Evolutionary conservation across 805 yeast species (phyloP).

Genomic region (Cyberlindnera euphorbiae): DNA sequence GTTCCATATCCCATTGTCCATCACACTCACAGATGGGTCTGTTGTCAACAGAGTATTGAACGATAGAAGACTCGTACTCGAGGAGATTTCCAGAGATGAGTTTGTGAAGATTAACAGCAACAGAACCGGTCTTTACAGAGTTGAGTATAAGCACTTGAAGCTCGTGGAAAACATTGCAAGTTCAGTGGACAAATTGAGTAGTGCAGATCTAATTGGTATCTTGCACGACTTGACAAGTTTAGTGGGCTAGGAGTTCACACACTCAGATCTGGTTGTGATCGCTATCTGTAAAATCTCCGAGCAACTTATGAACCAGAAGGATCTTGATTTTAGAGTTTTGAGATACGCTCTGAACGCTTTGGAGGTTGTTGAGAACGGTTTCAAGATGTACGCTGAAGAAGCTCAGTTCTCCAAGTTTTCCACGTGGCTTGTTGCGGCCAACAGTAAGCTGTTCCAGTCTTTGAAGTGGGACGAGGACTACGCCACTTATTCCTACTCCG

Average conservation of each 20-base stretch:
- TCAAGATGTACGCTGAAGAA: conserved; percentile 12
- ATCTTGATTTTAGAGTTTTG: conserved; percentile 24
- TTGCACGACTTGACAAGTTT: conserved; percentile 30
- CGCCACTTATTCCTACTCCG: conserved; percentile 32
- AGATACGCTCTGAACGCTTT: conserved; percentile 26
- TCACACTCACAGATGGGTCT: conserved; percentile 34
- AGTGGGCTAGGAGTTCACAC: conserved; percentile 27
- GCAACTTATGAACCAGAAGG: conserved; percentile 7
- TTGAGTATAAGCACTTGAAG: conserved; percentile 36
- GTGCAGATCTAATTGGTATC: conserved; percentile 27
- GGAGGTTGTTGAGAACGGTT: conserved; percentile 20
- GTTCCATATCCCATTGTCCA: conserved; percentile 55
- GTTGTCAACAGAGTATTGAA: conserved; percentile 37
- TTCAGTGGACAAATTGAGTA: conserved; percentile 21
- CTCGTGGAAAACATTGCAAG: conserved; percentile 26
- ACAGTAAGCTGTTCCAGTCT: conserved; percentile 25
- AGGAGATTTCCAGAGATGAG: conserved; percentile 20
- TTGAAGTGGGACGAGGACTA: conserved; percentile 37
- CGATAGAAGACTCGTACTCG: conserved; percentile 33
- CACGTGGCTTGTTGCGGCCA: conserved; percentile 15
- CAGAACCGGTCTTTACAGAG: conserved; percentile 43
- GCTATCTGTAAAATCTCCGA: conserved; percentile 27
- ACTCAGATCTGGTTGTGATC: conserved; percentile 23
- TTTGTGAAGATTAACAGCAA: conserved; percentile 41
- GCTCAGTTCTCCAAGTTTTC: conserved; percentile 7